Evolutionary conservation across 495 filamentous ascomycete genomes (phyloP), one percentile per base, ranked within the genome.

Genomic region (Aspergillus bridgeri): DNA sequence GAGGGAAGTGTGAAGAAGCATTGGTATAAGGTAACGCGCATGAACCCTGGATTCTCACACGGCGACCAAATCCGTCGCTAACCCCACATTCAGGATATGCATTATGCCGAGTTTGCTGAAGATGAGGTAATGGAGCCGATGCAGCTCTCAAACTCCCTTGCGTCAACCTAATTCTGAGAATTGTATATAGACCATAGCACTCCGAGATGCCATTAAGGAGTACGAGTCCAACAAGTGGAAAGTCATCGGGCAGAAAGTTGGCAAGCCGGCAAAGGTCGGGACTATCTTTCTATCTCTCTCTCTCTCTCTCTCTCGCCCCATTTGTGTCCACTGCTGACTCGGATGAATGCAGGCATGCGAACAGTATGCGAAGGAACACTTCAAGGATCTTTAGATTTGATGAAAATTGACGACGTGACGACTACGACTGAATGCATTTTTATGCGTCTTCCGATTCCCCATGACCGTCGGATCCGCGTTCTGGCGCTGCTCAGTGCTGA

Each of bases 191-290:
- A 91, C 89, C 68, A 80, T 87, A 60, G 91, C 93, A 23, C 79
- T 98, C 45, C 82, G 94, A 42, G 90, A 87, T 51, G 93, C 93
- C 22, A 98, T 98, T 79, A 97, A 97, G 71, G 94, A 98, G 69
- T 98, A 98, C 72, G 94, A 98, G 69, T 85, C 88, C 57, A 97
- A 90, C 73, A 98, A 97, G 71, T 98, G 94, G 94, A 98, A 98
- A 75, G 83, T 86, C 15, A 98, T 98, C 60, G 94, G 94, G 11
- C 83, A 86, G 66, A 98, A 97, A 75, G 91, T 98, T 60, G 92
- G 93, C 59, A 98, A 98, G 77, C 94, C 94, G 18, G 94, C 94
- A 52, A 98, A 98, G 83, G 91, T 95, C 70, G 47, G 74, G 64
- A 54, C 55, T 58, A n/a, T n/a, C 3, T 29, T 29, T 29, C 11